Evolutionary conservation across 2,329 filamentous ascomycete genomes (phyloP).

Genomic region (Fusarium sterilihyphosum): DNA sequence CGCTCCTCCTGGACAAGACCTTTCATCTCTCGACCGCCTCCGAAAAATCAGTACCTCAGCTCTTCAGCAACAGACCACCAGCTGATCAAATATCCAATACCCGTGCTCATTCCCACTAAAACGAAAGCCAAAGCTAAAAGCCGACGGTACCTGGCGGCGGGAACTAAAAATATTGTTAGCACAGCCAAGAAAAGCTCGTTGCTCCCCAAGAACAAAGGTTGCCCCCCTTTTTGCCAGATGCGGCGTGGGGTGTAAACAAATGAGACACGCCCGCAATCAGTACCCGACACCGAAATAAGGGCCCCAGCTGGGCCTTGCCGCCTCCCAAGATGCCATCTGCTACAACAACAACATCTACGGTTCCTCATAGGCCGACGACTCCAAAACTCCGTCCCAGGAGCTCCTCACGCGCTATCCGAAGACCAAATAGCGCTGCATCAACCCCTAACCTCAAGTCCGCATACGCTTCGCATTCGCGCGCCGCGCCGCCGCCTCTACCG

Average conservation of each 20-base stretch:
- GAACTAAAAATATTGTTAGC: conserved; percentile 29
- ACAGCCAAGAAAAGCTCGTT: conserved; percentile 25
- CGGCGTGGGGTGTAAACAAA: conserved; percentile 46
- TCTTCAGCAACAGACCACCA: not conserved
- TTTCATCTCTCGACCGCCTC: not conserved
- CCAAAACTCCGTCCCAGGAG: conserved; percentile 35
- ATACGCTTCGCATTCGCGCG: conserved; percentile 61
- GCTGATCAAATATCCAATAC: conserved; percentile 4
- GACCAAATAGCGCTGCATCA: conserved; percentile 60
- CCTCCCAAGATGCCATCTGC: conserved; percentile 43
- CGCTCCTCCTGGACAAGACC: conserved; percentile 1
- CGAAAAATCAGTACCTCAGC: not conserved
- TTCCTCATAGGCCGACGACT: conserved; percentile 24
- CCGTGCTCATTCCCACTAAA: conserved; percentile 25
- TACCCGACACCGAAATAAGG: conserved; percentile 38
- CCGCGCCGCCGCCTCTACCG: conserved; percentile 61
- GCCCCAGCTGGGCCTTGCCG: conserved; percentile 35
- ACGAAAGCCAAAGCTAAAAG: conserved; percentile 16
- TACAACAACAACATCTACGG: conserved; percentile 38
- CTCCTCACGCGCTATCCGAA: conserved; percentile 54
- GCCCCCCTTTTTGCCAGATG: conserved; percentile 43
- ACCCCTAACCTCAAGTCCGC: conserved; percentile 67
- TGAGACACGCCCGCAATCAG: conserved; percentile 41
- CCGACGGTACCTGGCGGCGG: conserved; percentile 32
- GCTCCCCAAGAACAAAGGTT: conserved; percentile 30